Conservation (phyloP, 768 basidiomycete genomes). For the Psilocybe azurescens region DNA sequence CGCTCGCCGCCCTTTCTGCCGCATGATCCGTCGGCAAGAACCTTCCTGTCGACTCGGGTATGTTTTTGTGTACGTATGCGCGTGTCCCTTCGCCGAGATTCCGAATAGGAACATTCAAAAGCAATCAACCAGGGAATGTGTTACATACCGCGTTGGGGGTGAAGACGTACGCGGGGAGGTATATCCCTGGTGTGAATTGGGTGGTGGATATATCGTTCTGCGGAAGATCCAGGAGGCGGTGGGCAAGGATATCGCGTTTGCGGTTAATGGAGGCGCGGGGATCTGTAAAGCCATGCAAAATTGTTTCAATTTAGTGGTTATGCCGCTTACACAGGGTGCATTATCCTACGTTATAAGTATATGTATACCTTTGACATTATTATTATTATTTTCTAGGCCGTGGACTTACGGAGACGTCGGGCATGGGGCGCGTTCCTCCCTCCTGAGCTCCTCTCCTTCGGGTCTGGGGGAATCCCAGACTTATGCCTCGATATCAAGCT, state of each 20-base stretch:
- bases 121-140: conserved; percentile 33
- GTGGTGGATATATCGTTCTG: conserved; percentile 73
- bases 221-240: conserved; percentile 71
- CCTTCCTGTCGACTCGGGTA: neutral
- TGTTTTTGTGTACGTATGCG: neutral
- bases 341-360: neutral
- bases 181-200: conserved; percentile 58
- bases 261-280: conserved; percentile 79
- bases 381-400: conserved; percentile 55
- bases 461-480: conserved; percentile 74
- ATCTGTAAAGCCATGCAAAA: conserved; percentile 81
- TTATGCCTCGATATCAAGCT: conserved; percentile 85
- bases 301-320: conserved; percentile 74
- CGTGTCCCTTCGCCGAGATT: too few species aligned
- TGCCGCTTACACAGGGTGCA: conserved; percentile 79
- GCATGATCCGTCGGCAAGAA: neutral
- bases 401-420: conserved; percentile 87
- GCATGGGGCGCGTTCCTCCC: conserved; percentile 80
- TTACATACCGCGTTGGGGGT: conserved; percentile 72
- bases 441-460: conserved; percentile 70
- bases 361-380: neutral
- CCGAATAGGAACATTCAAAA: too few species aligned
- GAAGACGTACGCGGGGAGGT: conserved; percentile 53
- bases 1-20: conserved; percentile 49
- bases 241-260: conserved; percentile 76